Base-by-base conservation (phyloP, 495 filamentous ascomycete genomes). In the Aspergillus haitiensis region DNA sequence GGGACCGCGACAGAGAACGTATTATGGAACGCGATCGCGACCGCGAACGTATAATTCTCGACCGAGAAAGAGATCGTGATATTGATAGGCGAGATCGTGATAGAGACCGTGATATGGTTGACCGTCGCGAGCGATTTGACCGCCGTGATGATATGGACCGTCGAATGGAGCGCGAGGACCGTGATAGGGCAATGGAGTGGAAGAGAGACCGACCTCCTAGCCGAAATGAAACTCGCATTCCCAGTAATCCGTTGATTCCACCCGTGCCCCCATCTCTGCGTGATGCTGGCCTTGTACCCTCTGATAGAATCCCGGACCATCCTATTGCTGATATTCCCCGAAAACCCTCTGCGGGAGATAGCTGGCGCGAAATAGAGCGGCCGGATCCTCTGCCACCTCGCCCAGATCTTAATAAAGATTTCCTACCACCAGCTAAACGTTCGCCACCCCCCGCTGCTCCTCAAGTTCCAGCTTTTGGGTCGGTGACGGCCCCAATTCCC, bases 381-480 rank as follows among this genome's bases (percentile, higher is more conserved):
- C 58, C 69, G 5, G 80, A 83, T 12, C 55, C 68, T 18, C 56
- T 69, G 7, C 57, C 70, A 7, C 62, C 73, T 21, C 78, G 76
- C 32, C 62, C 65, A 18, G 82, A 82, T 61, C 60, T 67, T 6
- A 60, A 67, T 11, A 75, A 74, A 62, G 79, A 81, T 12, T 66
- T 73, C 52, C 64, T 73, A 51, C 70, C 64, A 34, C 65, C 71
- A 16, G 71, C 64, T 53, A 75, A 78, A 58, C 63, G 75, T 27
- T 80, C 89, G 18, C 87, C 91, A 10, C 91, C 90, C 15, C 89
- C 90, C n/a, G 78, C 89, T 50, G 87, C 88, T 39, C 89, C 90
- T 11, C 86, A 90, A 35, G 91, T 93, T 3, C 91, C 91, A 15
- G 88, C 90, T 2, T 93, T 95, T 77, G 89, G 89, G 10, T 89